These are phyloP conservation scores for Aspergillus clavatus DNA, from an alignment of 2,329 filamentous ascomycete species.

Conservation along the genomic window DNA sequence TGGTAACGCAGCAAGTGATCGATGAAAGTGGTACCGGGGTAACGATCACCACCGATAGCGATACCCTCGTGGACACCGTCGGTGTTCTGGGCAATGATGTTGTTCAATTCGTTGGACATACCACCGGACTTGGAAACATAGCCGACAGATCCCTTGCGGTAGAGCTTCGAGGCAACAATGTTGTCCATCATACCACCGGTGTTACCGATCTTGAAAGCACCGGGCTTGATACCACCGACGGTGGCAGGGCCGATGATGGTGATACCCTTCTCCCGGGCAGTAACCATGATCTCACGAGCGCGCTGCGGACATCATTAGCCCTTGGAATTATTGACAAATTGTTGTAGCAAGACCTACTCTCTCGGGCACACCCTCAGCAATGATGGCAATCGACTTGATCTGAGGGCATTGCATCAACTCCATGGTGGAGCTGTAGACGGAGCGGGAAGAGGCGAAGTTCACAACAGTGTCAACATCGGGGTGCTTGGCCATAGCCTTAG, in stretches of 20 bases:
- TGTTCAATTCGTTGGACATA: constrained; percentile 99
- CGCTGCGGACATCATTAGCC: constrained; percentile 52
- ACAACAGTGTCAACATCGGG: constrained; percentile 94
- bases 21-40: constrained; percentile 98
- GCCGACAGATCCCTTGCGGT: constrained; percentile 96
- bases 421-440: constrained; percentile 97
- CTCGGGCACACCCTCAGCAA: constrained; percentile 98
- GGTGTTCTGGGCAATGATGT: constrained; percentile 94
- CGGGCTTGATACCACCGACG: constrained; percentile 98
- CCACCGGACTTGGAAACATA: constrained; percentile 99
- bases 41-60: constrained; percentile 97
- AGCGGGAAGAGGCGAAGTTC: constrained; percentile 98
- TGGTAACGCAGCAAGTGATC: constrained; percentile 97
- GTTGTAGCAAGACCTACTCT: constrained; percentile 55
- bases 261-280: constrained; percentile 96
- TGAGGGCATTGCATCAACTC: constrained; percentile 96
- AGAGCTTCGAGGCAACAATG: constrained; percentile 99
- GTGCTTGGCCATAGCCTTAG: constrained; percentile 95
- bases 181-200: constrained; percentile 99
- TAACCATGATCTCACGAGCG: constrained; percentile 94
- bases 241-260: constrained; percentile 98
- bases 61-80: constrained; percentile 99
- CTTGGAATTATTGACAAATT: background rate
- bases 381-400: constrained; percentile 98
- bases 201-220: constrained; percentile 99